phyloP scores from a whole-genome alignment of 2,329 filamentous ascomycete genomes.

The Parastagonospora avenae region DNA sequence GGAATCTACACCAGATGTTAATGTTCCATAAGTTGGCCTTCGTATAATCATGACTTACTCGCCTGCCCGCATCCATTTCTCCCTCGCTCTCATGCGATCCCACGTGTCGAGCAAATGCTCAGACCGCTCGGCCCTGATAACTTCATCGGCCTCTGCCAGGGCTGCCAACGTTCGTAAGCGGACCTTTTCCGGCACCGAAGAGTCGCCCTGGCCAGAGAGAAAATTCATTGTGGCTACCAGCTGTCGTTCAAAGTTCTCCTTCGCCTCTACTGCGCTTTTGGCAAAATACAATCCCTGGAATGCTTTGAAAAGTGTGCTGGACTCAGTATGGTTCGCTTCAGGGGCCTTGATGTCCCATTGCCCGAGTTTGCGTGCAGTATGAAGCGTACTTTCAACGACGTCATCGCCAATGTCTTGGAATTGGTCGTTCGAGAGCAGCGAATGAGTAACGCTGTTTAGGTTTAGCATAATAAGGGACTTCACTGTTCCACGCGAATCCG shows the following conservation, averaged over 20 bases:
- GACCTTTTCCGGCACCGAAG: conserved; percentile 28
- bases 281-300: conserved; percentile 80
- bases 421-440: conserved; percentile 72
- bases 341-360: conserved; percentile 90
- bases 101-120: conserved; percentile 67
- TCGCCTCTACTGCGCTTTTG: conserved; percentile 59
- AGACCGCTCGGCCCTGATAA: conserved; percentile 65
- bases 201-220: conserved; percentile 31
- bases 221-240: conserved; percentile 54
- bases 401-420: conserved; percentile 62
- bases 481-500: conserved; percentile 72
- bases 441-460: conserved; percentile 82
- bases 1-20: conserved; percentile 59
- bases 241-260: conserved; percentile 66
- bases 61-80: conserved; percentile 81
- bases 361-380: conserved; percentile 79
- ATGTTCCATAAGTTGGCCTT: background rate
- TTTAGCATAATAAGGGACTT: conserved; percentile 80
- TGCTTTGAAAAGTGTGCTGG: conserved; percentile 75
- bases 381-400: conserved; percentile 74
- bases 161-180: conserved; percentile 62
- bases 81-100: conserved; percentile 66
- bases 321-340: conserved; percentile 63
- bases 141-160: conserved; percentile 80
- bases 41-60: conserved; percentile 60